phyloP scores from a whole-genome alignment of 192 early-diverging fungal species.

The Helicostylum pulchrum region DNA sequence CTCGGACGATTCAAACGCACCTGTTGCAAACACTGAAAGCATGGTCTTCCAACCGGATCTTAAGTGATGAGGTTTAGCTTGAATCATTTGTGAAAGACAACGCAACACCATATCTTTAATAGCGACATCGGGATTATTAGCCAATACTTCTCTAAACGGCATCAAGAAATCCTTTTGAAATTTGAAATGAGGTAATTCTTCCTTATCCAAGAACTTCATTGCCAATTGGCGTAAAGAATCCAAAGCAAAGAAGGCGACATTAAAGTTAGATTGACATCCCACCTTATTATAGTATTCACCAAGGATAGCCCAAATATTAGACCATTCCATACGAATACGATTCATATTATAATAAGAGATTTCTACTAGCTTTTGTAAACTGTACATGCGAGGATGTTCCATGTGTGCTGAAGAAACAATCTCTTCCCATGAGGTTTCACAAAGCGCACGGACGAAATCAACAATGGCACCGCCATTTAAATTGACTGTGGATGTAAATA shows the following conservation, averaged over 20 bases:
- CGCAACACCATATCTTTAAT: constrained; percentile 76
- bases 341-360: constrained; percentile 97
- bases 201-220: constrained; percentile 93
- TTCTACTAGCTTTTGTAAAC: constrained; percentile 92
- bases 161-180: constrained; percentile 93
- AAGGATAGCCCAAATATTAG: constrained; percentile 83
- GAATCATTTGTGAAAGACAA: constrained; percentile 76
- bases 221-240: constrained; percentile 89
- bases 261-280: constrained; percentile 79
- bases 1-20: constrained; percentile 64
- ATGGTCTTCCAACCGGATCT: constrained; percentile 81
- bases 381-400: constrained; percentile 80
- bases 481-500: constrained; percentile 78
- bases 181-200: constrained; percentile 90
- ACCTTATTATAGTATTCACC: constrained; percentile 86
- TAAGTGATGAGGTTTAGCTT: constrained; percentile 70
- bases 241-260: constrained; percentile 83
- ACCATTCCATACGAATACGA: constrained; percentile 94
- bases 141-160: constrained; percentile 79
- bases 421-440: constrained; percentile 85
- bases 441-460: constrained; percentile 85
- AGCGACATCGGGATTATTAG: constrained; percentile 69
- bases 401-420: constrained; percentile 61
- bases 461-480: constrained; percentile 82
- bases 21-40: constrained; percentile 58